A percentile compares a stretch with the other conserved stretches of the same genome.
Evolutionary conservation across 805 yeast species (phyloP).

Genomic region (Kazachstania kunashirensis): DNA sequence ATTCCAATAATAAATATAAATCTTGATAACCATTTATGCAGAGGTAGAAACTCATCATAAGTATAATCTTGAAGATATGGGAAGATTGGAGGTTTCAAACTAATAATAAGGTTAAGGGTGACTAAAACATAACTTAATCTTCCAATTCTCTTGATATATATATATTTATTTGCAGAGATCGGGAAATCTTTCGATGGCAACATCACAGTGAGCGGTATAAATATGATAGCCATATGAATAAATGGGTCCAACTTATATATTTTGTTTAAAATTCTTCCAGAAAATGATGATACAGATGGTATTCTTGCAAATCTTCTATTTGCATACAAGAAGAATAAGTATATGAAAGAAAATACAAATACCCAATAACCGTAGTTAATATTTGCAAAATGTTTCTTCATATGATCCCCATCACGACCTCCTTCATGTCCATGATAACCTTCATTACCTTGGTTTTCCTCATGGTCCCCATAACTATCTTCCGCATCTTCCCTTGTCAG

Average conservation of each 20-base stretch:
- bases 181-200: constrained; percentile 23
- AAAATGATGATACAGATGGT: constrained; percentile 27
- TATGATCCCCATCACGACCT: constrained; percentile 35
- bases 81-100: constrained; percentile 46
- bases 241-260: constrained; percentile 32
- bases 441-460: no score
- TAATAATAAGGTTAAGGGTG: constrained; percentile 48
- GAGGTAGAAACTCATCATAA: constrained; percentile 44
- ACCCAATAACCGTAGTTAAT: constrained; percentile 51
- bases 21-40: constrained; percentile 70
- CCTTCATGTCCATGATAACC: constrained; percentile 1
- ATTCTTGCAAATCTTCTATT: constrained; percentile 34
- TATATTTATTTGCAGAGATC: constrained; percentile 18
- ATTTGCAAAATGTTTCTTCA: constrained; percentile 45
- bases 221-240: constrained; percentile 29
- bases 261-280: constrained; percentile 28
- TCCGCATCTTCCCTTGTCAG: no score
- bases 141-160: constrained; percentile 47
- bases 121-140: constrained; percentile 49
- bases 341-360: constrained; percentile 34
- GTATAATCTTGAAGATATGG: constrained; percentile 30
- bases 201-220: constrained; percentile 30
- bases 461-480: no score
- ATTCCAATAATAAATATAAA: constrained; percentile 37
- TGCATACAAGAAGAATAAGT: constrained; percentile 31